phyloP scores from a whole-genome alignment of 2,329 filamentous ascomycete genomes.

The Trichoderma arundinaceum region DNA sequence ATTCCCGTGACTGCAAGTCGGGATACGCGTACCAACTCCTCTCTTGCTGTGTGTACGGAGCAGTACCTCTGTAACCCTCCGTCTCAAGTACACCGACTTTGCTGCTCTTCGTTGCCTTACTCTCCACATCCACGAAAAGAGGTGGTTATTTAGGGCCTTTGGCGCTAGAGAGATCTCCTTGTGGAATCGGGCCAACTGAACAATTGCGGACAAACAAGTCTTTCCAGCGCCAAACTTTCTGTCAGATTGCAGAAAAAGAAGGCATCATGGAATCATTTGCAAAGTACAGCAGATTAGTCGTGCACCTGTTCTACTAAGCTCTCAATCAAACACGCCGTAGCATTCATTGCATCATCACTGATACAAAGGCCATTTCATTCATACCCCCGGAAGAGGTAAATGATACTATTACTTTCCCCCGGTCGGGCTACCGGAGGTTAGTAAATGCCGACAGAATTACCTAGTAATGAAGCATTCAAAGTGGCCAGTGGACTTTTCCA shows the following conservation, averaged over 20 bases:
- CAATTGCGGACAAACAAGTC: conserved; percentile 15
- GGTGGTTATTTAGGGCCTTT: too few relatives aligned
- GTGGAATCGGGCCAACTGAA: conserved; percentile 23
- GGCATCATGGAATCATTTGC: neutral
- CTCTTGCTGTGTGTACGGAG: too few relatives aligned
- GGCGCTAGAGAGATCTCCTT: conserved; percentile 5
- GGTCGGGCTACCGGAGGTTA: conserved; percentile 29
- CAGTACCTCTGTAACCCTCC: too few relatives aligned
- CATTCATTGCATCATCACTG: neutral
- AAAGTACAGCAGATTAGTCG: neutral
- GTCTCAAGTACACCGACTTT: too few relatives aligned
- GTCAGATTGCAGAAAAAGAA: neutral
- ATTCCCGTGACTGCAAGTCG: neutral
- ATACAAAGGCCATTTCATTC: neutral
- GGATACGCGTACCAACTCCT: conserved; percentile 9
- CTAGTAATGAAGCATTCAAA: neutral
- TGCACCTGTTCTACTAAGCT: neutral
- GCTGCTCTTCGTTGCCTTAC: too few relatives aligned
- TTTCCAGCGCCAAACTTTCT: conserved; percentile 15
- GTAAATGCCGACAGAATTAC: conserved; percentile 29
- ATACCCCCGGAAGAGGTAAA: neutral
- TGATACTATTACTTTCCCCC: neutral
- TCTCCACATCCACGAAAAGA: too few relatives aligned
- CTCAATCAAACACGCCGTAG: neutral
- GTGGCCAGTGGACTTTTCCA: neutral